Percentiles rank a stretch among this genome's conserved stretches.
These are phyloP conservation scores for Larix sibirica DNA, from an alignment of 83 land plant genomes.

Conservation along the genomic window DNA sequence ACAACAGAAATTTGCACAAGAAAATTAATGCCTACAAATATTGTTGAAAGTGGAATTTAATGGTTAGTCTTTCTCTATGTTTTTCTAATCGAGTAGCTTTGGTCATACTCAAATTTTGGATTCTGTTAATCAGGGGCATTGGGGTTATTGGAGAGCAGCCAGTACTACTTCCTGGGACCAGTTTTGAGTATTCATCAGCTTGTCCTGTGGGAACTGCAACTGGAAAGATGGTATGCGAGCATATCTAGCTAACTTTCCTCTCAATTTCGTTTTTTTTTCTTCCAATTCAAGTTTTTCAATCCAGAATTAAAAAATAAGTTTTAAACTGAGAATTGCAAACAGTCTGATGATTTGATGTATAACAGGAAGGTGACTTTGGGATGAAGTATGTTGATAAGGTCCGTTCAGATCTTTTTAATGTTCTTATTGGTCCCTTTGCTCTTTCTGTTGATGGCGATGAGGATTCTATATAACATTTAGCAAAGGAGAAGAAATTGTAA, in stretches of 20 bases:
- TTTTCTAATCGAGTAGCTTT: slow-evolving; percentile 1
- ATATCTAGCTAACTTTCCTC: neutral
- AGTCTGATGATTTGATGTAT: slow-evolving; percentile 1
- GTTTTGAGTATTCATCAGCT: slow-evolving; percentile 84
- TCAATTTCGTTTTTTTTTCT: neutral
- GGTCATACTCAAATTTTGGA: neutral
- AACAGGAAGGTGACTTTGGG: slow-evolving; percentile 84
- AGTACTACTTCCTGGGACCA: slow-evolving; percentile 69
- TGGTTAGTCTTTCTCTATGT: neutral
- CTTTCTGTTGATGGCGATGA: slow-evolving; percentile 66
- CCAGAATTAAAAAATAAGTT: neutral
- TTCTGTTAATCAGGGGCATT: slow-evolving; percentile 49
- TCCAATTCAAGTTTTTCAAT: neutral
- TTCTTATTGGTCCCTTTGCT: slow-evolving; percentile 77
- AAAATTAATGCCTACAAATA: neutral
- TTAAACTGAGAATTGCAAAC: neutral
- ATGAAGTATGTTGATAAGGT: slow-evolving; percentile 75
- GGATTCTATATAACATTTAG: neutral
- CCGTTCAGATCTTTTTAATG: slow-evolving; percentile 57
- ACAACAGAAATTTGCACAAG: neutral
- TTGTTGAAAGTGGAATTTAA: neutral
- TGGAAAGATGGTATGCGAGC: slow-evolving; percentile 67
- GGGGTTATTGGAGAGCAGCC: slow-evolving; percentile 90
- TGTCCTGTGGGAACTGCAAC: slow-evolving; percentile 77
- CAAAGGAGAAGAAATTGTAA: neutral